Percentiles rank a stretch among this genome's conserved stretches.
Evolutionary conservation across 140 eudicot genomes (phyloP).

Genomic region (Stevia rebaudiana): DNA sequence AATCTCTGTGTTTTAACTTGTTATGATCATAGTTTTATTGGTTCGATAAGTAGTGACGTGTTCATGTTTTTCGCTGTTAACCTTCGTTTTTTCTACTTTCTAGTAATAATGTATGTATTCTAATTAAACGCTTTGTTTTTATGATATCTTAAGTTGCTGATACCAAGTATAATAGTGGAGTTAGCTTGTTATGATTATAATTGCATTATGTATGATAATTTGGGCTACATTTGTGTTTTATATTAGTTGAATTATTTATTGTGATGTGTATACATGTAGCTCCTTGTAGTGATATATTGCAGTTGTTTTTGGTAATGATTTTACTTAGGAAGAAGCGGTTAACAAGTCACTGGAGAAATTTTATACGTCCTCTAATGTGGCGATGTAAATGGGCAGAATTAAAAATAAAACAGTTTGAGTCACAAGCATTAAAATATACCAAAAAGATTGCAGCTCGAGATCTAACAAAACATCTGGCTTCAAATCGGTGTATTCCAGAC

Average conservation of each 20-base stretch:
- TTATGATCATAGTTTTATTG: neutral
- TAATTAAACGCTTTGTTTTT: neutral
- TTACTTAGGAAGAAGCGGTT: constrained; percentile 73
- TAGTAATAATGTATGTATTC: neutral
- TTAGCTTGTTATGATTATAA: constrained; percentile 1
- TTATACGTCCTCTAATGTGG: constrained; percentile 89
- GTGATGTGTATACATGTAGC: neutral
- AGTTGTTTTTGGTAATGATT: constrained; percentile 11
- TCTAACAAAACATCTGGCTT: constrained; percentile 40
- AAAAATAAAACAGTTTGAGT: constrained; percentile 61
- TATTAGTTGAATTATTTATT: constrained; percentile 8
- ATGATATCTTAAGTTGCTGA: constrained; percentile 6
- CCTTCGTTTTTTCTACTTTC: neutral
- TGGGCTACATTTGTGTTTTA: neutral
- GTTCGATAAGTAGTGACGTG: neutral
- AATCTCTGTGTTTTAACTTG: constrained; percentile 8
- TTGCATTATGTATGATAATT: constrained; percentile 1
- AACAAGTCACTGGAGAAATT: constrained; percentile 89
- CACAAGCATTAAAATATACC: constrained; percentile 55
- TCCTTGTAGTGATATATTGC: constrained; percentile 9
- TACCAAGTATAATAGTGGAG: neutral
- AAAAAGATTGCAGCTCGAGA: constrained; percentile 40
- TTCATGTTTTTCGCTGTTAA: neutral
- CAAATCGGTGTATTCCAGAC: constrained; percentile 45
- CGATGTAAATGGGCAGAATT: constrained; percentile 96